phyloP scores from a whole-genome alignment of 192 early-diverging fungal genomes.

The Podila clonocystis region DNA sequence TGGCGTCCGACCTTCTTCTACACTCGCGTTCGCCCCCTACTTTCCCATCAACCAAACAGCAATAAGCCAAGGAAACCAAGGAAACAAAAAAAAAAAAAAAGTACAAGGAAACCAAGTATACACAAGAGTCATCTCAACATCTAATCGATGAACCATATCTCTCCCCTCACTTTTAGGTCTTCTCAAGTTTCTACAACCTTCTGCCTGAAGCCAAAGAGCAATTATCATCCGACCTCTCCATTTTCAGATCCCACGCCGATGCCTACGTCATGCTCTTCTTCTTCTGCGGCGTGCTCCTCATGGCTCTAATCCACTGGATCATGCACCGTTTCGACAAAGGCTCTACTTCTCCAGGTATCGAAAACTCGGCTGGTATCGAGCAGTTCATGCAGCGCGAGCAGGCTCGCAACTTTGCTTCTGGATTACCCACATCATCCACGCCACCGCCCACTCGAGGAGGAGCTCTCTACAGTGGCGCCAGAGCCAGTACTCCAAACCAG shows the following conservation, averaged over 20 bases:
- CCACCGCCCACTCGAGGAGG: too few species aligned
- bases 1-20: too few species aligned
- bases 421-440: background rate
- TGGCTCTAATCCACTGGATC: constrained; percentile 45
- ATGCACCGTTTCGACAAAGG: constrained; percentile 36
- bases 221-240: constrained; percentile 39
- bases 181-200: constrained; percentile 48
- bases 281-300: constrained; percentile 31
- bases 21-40: too few species aligned
- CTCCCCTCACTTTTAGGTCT: constrained; percentile 14
- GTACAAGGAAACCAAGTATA: background rate
- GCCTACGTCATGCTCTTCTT: constrained; percentile 35
- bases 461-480: background rate
- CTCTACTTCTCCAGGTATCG: constrained; percentile 29
- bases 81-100: too few species aligned
- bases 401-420: background rate
- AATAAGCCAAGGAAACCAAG: too few species aligned
- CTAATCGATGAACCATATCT: background rate
- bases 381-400: constrained; percentile 39
- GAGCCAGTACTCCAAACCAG: background rate
- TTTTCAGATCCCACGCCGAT: constrained; percentile 31
- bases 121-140: too few species aligned
- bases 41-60: too few species aligned
- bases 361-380: constrained; percentile 26
- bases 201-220: constrained; percentile 48